A percentile compares a stretch with the other conserved stretches of the same genome.
Conservation (phyloP, 1,139 yeast species). For the Debaryomyces fabryi region DNA sequence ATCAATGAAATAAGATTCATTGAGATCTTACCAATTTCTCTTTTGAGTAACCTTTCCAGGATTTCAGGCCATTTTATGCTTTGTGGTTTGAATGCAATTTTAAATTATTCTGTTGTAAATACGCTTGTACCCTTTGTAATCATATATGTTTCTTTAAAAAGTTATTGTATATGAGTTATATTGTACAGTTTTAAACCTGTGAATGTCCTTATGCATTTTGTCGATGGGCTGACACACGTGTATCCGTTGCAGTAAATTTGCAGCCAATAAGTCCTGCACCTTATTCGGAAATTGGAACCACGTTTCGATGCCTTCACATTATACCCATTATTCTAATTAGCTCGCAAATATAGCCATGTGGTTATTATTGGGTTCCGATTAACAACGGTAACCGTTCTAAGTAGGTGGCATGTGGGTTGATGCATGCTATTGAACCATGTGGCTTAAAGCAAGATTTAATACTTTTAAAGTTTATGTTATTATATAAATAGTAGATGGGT, state of each 20-base stretch:
- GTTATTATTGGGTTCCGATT: not conserved
- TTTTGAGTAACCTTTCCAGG: no score
- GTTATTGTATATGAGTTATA: no score
- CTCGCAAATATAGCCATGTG: not conserved
- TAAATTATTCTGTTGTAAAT: no score
- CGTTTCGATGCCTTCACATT: not conserved
- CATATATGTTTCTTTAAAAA: no score
- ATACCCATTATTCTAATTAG: not conserved
- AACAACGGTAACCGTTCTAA: not conserved
- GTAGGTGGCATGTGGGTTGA: not conserved
- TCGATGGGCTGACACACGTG: not conserved
- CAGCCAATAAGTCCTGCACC: slow-evolving; percentile 3
- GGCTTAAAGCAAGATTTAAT: not conserved
- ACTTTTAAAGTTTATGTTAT: not conserved
- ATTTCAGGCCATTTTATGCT: no score
- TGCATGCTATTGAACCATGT: not conserved
- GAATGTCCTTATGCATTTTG: not conserved
- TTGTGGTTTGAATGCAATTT: no score
- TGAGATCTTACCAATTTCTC: no score
- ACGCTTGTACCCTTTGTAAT: no score
- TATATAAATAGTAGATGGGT: not conserved
- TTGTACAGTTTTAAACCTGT: no score
- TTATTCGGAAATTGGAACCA: slow-evolving; percentile 3
- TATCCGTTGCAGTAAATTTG: not conserved
- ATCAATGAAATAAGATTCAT: no score